Conservation (phyloP, 495 filamentous ascomycete genomes). For the Bryoglossum gracile region DNA sequence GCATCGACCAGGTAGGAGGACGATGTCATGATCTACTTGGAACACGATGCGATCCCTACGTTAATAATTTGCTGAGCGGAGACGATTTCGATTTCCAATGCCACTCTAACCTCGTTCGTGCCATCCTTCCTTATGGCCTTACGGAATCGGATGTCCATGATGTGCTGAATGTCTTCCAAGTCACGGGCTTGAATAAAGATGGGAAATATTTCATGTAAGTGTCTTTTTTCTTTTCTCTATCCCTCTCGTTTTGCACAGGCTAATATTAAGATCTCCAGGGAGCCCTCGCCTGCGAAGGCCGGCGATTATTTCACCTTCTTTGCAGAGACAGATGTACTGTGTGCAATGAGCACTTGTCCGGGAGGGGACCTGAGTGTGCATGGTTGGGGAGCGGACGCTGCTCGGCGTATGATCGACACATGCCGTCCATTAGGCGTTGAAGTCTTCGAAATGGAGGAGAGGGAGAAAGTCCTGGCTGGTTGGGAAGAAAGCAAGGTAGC, state of each 20-base stretch:
- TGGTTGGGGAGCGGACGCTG: constrained; percentile 64
- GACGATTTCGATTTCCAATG: constrained; percentile 71
- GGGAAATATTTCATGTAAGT: constrained; percentile 71
- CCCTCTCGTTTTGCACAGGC: no score
- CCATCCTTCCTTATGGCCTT: constrained; percentile 58
- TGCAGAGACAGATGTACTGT: constrained; percentile 66
- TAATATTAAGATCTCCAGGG: constrained; percentile 23
- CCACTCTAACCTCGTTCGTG: constrained; percentile 71
- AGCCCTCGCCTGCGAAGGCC: constrained; percentile 56
- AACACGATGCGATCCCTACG: constrained; percentile 38
- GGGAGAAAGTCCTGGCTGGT: constrained; percentile 39
- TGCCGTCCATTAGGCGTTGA: constrained; percentile 68
- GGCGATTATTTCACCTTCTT: constrained; percentile 72
- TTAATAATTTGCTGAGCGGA: constrained; percentile 63
- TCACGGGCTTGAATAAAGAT: constrained; percentile 62
- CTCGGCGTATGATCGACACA: constrained; percentile 59
- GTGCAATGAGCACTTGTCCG: constrained; percentile 58
- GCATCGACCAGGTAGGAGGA: constrained; percentile 44
- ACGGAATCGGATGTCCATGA: constrained; percentile 71
- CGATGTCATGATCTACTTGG: constrained; percentile 69
- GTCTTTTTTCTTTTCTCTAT: background rate
- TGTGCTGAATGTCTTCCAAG: constrained; percentile 76
- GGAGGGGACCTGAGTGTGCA: constrained; percentile 64
- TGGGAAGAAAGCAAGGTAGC: constrained; percentile 55
- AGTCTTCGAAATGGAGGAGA: constrained; percentile 54